phyloP scores from a whole-genome alignment of 2,329 filamentous ascomycete genomes.

The Chrysoporthe cubensis region DNA sequence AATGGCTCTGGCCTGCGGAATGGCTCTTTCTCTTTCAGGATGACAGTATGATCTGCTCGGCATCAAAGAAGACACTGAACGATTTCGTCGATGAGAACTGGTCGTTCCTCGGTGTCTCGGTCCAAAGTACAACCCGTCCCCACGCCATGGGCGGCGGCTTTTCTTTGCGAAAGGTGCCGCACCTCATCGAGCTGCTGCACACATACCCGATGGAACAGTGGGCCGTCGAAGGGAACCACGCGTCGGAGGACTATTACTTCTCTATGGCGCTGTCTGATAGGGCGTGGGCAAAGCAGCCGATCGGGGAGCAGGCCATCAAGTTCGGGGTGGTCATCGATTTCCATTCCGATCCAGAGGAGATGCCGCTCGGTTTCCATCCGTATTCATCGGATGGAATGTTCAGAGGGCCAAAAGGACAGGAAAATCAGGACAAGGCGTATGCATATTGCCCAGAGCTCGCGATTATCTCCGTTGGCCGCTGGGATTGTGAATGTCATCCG shows the following conservation, averaged over 20 bases:
- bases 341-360: constrained; percentile 1
- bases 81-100: constrained; percentile 57
- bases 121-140: neutral
- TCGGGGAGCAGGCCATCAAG: constrained; percentile 11
- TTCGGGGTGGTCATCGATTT: constrained; percentile 9
- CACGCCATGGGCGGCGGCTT: constrained; percentile 51
- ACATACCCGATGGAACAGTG: constrained; percentile 45
- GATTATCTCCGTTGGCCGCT: constrained; percentile 10
- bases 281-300: constrained; percentile 50
- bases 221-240: constrained; percentile 28
- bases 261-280: constrained; percentile 57
- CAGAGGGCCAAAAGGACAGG: constrained; percentile 10
- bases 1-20: constrained; percentile 52
- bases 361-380: constrained; percentile 21
- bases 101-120: constrained; percentile 30
- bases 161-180: constrained; percentile 55
- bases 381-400: constrained; percentile 18
- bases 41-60: constrained; percentile 60
- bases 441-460: constrained; percentile 13
- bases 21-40: constrained; percentile 59
- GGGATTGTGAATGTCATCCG: constrained; percentile 17
- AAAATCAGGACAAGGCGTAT: constrained; percentile 16
- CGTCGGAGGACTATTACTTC: constrained; percentile 57
- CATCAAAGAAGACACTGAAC: constrained; percentile 50
- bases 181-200: constrained; percentile 53